These are phyloP conservation scores for Sporothrix euskadiensis DNA, from an alignment of 2,329 filamentous ascomycete genomes.

Conservation along the genomic window DNA sequence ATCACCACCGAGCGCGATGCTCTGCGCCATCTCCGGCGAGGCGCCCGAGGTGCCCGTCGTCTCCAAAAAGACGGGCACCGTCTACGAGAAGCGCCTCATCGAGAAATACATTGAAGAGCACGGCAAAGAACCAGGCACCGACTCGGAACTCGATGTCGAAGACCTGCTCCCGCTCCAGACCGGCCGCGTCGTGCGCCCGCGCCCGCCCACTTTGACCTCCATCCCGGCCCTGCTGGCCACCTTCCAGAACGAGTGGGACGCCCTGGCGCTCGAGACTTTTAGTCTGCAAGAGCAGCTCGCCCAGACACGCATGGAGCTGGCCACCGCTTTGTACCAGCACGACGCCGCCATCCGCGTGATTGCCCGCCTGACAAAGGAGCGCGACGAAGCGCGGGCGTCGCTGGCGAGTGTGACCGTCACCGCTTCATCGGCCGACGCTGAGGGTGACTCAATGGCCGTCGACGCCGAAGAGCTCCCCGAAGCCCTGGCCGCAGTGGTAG, in stretches of 20 bases:
- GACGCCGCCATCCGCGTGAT: constrained; percentile 97
- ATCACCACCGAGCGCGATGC: constrained; percentile 32
- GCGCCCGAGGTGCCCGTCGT: constrained; percentile 91
- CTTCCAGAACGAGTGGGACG: constrained; percentile 99
- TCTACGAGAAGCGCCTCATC: constrained; percentile 94
- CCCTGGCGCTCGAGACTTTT: constrained; percentile 86
- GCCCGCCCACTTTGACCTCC: constrained; percentile 90
- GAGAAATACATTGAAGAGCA: constrained; percentile 93
- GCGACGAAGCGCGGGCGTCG: constrained; percentile 88
- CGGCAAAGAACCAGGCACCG: constrained; percentile 83
- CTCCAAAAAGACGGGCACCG: constrained; percentile 83
- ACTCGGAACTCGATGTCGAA: constrained; percentile 77
- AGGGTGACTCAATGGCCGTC: constrained; percentile 84
- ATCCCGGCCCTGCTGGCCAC: constrained; percentile 91
- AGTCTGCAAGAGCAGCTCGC: constrained; percentile 85
- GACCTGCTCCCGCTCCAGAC: constrained; percentile 88
- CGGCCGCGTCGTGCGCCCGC: constrained; percentile 78
- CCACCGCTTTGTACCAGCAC: constrained; percentile 91
- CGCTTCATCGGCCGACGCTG: constrained; percentile 38
- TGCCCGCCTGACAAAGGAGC: constrained; percentile 82
- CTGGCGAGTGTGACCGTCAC: constrained; percentile 78
- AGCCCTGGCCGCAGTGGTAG: constrained; percentile 69
- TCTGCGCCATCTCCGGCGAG: constrained; percentile 75
- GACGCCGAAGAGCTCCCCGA: constrained; percentile 77
- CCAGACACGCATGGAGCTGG: constrained; percentile 89